A percentile compares a stretch with the other conserved stretches of the same genome.
Conservation (phyloP, 1,284 basidiomycete genomes). For the Ceratobasidium theobromae region DNA sequence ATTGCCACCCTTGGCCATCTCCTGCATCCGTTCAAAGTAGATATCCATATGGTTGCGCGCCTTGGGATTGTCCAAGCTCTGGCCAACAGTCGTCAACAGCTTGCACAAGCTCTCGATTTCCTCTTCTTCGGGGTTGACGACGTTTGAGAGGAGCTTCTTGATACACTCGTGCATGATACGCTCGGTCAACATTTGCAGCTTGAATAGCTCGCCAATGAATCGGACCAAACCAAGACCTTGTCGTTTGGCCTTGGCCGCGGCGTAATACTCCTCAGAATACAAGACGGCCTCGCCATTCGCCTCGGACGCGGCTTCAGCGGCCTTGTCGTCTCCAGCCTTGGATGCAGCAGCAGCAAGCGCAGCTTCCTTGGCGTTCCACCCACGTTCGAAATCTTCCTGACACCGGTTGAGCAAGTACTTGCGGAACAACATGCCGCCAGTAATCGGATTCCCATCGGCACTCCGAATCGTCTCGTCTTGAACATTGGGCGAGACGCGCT, state of each 20-base stretch:
- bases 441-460: constrained; percentile 74
- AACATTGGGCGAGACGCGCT: constrained; percentile 81
- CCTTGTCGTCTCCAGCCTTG: constrained; percentile 56
- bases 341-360: constrained; percentile 50
- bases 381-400: constrained; percentile 63
- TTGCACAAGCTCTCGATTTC: constrained; percentile 97
- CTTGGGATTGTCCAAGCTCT: constrained; percentile 75
- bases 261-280: constrained; percentile 96
- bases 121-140: constrained; percentile 94
- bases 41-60: constrained; percentile 85
- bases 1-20: constrained; percentile 70
- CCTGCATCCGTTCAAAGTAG: constrained; percentile 89
- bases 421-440: constrained; percentile 68
- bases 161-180: constrained; percentile 97
- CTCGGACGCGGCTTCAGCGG: constrained; percentile 50
- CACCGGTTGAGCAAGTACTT: constrained; percentile 63
- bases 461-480: constrained; percentile 82
- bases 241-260: constrained; percentile 94
- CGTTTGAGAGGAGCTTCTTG: constrained; percentile 89
- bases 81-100: constrained; percentile 86
- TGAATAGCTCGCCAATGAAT: constrained; percentile 98
- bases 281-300: constrained; percentile 60
- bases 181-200: constrained; percentile 91
- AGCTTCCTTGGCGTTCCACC: constrained; percentile 57
- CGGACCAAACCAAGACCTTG: constrained; percentile 95